Evolutionary conservation across 768 basidiomycete genomes (phyloP), one percentile per base, ranked within the genome.

Genomic region (Boletus fagicola): DNA sequence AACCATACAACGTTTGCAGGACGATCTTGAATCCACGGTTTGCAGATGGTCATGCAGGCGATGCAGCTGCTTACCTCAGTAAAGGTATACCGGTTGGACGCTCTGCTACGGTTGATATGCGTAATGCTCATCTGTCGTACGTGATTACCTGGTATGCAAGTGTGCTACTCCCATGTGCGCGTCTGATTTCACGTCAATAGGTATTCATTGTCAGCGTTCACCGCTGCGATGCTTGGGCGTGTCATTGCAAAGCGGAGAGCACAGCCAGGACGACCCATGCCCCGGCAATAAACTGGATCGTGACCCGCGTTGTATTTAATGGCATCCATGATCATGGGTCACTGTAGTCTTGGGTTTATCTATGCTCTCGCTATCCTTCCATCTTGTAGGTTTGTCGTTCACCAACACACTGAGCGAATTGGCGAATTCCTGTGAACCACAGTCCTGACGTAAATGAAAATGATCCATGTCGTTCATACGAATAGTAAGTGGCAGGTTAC

Each of bases 121-220:
- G 97, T 48, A 99, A 99, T 72, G 84, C 92, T 38, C 97, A 99
- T 75, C 79, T 92, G 8, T 94, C 93, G 12, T 99, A 99, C 74
- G 92, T 97, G 5, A 82, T 90, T 15, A 99, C 95, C 12, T 99
- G 97, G 97, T 94, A 68, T 36, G 80, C 67, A 36, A 55, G 36
- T 39, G 5, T 55, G 46, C 52, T 33, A 15, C 24, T 40, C 15
- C 45, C 33, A 35, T 44, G 44, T 43, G 42, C 58, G 24, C 53
- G 20, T 50, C 60, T 69, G 30, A 71, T 35, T 39, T 55, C 33
- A 16, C 15, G 16, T 44, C 20, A 18, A 42, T 64, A 97, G 95
- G 95, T 94, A 91, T 76, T 85, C 93, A 1, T 77, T 98, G 3
- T 95, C 92, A 3, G 87, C 81, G 5, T 82, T 94, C 49, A 98